Evolutionary conservation across 768 basidiomycete genomes (phyloP).

Genomic region (Mycena galopus): DNA sequence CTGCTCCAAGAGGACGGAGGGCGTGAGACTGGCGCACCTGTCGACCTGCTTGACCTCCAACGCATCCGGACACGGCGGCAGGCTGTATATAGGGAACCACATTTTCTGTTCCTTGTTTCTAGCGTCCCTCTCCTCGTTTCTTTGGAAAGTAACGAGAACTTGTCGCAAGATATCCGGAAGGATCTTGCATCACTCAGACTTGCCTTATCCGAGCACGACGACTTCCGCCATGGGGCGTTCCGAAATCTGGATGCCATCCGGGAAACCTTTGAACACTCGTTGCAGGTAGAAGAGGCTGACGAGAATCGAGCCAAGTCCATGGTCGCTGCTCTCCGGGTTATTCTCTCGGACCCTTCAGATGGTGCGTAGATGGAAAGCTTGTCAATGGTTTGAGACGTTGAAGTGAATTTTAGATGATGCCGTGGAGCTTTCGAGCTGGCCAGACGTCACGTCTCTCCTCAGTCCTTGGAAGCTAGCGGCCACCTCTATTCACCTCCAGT

Average conservation of each 20-base stretch:
- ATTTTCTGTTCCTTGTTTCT: constrained; percentile 73
- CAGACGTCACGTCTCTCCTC: constrained; percentile 72
- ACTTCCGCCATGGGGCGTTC: constrained; percentile 84
- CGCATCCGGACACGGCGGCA: constrained; percentile 77
- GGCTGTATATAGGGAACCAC: constrained; percentile 73
- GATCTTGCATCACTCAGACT: constrained; percentile 67
- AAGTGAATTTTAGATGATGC: constrained; percentile 41
- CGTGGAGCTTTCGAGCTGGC: constrained; percentile 69
- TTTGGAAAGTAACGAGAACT: constrained; percentile 70
- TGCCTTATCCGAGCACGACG: constrained; percentile 69
- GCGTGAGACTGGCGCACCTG: constrained; percentile 51
- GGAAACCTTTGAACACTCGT: constrained; percentile 73
- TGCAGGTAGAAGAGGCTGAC: constrained; percentile 62
- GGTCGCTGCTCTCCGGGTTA: constrained; percentile 74
- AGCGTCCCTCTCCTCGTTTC: constrained; percentile 79
- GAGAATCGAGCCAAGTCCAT: constrained; percentile 72
- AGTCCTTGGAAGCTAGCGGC: constrained; percentile 90
- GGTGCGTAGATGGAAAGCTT: constrained; percentile 56
- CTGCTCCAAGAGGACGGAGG: constrained; percentile 67
- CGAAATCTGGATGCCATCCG: constrained; percentile 80
- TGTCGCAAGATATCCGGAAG: constrained; percentile 64
- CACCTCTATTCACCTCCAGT: constrained; percentile 83
- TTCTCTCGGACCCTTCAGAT: constrained; percentile 74
- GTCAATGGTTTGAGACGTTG: neutral
- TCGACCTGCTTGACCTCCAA: constrained; percentile 74